A percentile compares a stretch with the other conserved stretches of the same genome.
Conservation (phyloP, 495 filamentous ascomycete genomes). For the Lentithecium fluviatile region DNA sequence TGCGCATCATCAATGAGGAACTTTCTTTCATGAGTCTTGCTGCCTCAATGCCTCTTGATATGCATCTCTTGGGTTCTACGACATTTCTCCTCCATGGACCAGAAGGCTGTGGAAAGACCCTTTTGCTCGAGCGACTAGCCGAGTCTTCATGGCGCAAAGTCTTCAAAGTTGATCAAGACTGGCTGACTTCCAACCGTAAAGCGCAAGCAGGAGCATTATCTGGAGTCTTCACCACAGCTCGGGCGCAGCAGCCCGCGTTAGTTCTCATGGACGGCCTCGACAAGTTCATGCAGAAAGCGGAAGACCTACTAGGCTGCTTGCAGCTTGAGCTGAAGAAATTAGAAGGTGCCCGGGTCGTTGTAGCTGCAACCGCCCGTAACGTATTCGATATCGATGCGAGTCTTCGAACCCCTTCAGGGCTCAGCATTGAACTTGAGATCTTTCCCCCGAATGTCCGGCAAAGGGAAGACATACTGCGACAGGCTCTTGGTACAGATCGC, state of each 20-base stretch:
- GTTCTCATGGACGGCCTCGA: slow-evolving; percentile 83
- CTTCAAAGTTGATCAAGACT: slow-evolving; percentile 58
- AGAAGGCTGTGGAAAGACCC: slow-evolving; percentile 78
- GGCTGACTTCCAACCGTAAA: slow-evolving; percentile 47
- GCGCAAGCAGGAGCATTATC: slow-evolving; percentile 48
- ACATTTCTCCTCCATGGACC: slow-evolving; percentile 74
- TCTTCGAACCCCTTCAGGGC: slow-evolving; percentile 44
- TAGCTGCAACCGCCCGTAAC: slow-evolving; percentile 72
- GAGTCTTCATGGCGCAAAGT: slow-evolving; percentile 68
- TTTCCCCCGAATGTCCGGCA: slow-evolving; percentile 64
- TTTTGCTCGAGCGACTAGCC: slow-evolving; percentile 65
- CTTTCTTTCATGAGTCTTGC: slow-evolving; percentile 57
- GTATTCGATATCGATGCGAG: slow-evolving; percentile 69
- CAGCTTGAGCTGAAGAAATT: slow-evolving; percentile 48
- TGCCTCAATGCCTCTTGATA: slow-evolving; percentile 51
- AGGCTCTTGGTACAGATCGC: slow-evolving; percentile 18
- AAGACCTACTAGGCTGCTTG: slow-evolving; percentile 40
- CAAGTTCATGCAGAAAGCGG: slow-evolving; percentile 63
- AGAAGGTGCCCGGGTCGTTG: slow-evolving; percentile 53
- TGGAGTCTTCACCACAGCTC: slow-evolving; percentile 70
- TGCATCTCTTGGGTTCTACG: slow-evolving; percentile 22
- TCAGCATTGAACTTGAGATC: slow-evolving; percentile 67
- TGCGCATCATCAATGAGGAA: slow-evolving; percentile 64
- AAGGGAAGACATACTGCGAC: slow-evolving; percentile 60
- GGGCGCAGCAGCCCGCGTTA: slow-evolving; percentile 70